Evolutionary conservation across 2,329 filamentous ascomycete genomes (phyloP), one percentile per base, ranked within the genome.

Genomic region (Nannizzia gypsea): DNA sequence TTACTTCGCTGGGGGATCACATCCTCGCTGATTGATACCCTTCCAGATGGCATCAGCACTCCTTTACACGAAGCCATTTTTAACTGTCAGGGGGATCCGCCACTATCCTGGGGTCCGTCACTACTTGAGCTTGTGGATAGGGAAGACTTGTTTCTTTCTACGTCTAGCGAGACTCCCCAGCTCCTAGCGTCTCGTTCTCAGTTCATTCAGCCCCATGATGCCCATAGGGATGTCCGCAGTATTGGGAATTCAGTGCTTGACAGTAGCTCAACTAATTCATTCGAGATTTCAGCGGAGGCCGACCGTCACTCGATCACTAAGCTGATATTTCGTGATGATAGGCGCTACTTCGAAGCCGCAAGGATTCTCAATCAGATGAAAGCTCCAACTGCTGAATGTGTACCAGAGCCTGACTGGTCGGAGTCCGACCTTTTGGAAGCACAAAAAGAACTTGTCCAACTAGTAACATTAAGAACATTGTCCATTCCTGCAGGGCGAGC

Each of bases 401-500:
- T 86, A 42, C 83, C 86, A 1, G 81, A 90, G 63, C 83, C 87
- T 0, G 83, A 84, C 44, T 93, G 89, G 87, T 83, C 86, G 22
- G 93, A 99, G 69, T 86, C 89, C 15, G 86, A 93, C 63, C 84
- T 95, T 60, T 78, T 99, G 8, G 93, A 99, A 70, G 89, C 88
- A 61, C 93, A 99, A 72, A 96, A 96, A 71, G 86, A 89, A 63
- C 79, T 96, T 34, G 91, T 93, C 61, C 88, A 93, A 62, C 86
- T 87, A 68, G 83, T 96, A 40, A 93, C 92, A 44, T 83, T 88
- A 52, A 85, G 93, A 61, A 97, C 92, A 13, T 80, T 97, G 61
- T 91, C 93, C 1, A 87, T 96, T 58, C 89, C 93, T 1, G 82
- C 89, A 4, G 95, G 95, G 1, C 85, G 91, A 63, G 91, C 87